Evolutionary conservation across 2,329 filamentous ascomycete genomes (phyloP), one percentile per base, ranked within the genome.

Genomic region (Mollisiaceae sp.): DNA sequence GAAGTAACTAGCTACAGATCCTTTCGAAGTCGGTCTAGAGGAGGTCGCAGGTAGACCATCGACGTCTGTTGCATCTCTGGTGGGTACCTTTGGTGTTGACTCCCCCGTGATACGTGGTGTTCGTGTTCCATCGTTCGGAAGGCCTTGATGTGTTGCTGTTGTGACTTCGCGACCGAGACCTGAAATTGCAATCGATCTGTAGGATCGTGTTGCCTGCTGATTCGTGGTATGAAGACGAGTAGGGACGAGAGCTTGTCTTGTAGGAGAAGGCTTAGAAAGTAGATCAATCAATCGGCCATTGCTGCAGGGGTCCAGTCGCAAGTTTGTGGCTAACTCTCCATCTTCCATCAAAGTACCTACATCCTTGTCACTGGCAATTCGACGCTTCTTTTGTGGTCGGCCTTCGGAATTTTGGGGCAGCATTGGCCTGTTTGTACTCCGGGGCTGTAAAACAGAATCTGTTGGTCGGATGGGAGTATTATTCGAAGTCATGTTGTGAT

Each of bases 361-460:
- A 11, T 56, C 69, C 41, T 67, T 60, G 18, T 72, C 63, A 32
- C 45, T 67, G 27, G 62, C 67, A 39, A 67, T 52, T 38, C 69
- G 65, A 6, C 65, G 67, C 62, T 68, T 73, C 32, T 70, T 71
- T 0, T 63, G 27, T 14, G 55, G 43, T 36, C 47, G 66, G 1
- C 62, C 56, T 11, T 65, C 65, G 3, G 69, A 70, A 20, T 70
- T 73, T 20, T 66, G 69, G 12, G 72, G 70, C 14, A 75, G 39
- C 9, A 76, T 69, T 8, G 66, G 66, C 24, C 61, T 65, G 52
- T 76, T 76, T n/a, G 70, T 54, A 43, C 73, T 75, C 12, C 72
- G 45, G 20, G 71, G 67, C 56, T 70, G 72, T 12, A 76, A 59
- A 15, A 69, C 69, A 32, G 69, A 70, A 11, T 32, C 62, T 32